These are phyloP conservation scores for Pythium utonaiense DNA, from an alignment of 352 stramenopile genomes.

Conservation along the genomic window DNA sequence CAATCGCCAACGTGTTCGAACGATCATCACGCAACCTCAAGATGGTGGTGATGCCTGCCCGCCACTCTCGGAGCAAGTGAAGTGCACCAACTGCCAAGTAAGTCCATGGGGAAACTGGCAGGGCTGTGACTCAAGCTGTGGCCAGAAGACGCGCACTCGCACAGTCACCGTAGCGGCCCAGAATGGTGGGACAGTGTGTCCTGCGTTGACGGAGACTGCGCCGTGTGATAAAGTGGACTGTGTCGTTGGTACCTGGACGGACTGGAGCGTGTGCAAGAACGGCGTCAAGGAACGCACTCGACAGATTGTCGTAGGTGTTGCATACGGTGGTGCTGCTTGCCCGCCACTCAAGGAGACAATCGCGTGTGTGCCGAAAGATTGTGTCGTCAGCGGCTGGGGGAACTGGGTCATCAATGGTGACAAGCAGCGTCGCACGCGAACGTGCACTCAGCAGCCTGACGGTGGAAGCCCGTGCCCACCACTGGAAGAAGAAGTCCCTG, in stretches of 20 bases:
- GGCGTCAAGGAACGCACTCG: constrained; percentile 20
- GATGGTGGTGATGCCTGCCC: constrained; percentile 42
- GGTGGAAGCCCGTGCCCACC: constrained; percentile 43
- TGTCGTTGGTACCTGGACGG: constrained; percentile 48
- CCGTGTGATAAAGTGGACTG: constrained; percentile 52
- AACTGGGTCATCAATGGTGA: constrained; percentile 18
- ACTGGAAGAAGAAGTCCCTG: constrained; percentile 30
- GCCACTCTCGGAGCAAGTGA: constrained; percentile 31
- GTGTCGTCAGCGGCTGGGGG: constrained; percentile 21
- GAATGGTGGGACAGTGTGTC: constrained; percentile 41
- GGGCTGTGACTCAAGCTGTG: constrained; percentile 30
- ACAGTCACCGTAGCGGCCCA: constrained; percentile 23
- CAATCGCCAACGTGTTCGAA: constrained; percentile 28
- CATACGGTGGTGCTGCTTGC: constrained; percentile 25
- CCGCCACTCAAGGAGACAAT: constrained; percentile 19
- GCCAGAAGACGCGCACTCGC: constrained; percentile 32
- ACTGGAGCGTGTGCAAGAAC: constrained; percentile 27
- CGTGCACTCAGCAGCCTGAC: constrained; percentile 17
- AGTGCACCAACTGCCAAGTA: constrained; percentile 35
- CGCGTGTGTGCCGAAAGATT: constrained; percentile 27
- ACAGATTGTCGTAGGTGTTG: constrained; percentile 14
- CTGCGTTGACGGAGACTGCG: constrained; percentile 23
- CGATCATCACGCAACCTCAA: constrained; percentile 27
- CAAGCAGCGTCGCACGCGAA: constrained; percentile 20
- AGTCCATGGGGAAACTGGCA: constrained; percentile 32